Conservation (phyloP, 306 rosid species). For the Nissolia schottii region DNA sequence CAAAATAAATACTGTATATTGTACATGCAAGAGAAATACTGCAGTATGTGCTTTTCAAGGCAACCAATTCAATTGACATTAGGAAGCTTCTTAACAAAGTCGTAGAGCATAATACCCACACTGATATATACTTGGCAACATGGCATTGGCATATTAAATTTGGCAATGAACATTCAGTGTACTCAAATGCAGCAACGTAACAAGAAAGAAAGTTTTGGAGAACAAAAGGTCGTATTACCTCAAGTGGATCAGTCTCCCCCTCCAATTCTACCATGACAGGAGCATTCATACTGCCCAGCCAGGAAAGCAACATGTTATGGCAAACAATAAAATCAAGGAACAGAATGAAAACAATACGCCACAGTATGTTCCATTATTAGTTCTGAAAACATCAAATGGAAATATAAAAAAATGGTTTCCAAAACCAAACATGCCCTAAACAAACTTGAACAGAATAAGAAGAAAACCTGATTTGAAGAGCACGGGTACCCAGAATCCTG, state of each 20-base stretch:
- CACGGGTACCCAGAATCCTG: constrained; percentile 75
- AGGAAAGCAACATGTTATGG: not conserved
- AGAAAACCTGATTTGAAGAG: constrained; percentile 70
- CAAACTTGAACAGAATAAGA: not conserved
- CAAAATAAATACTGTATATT: not conserved
- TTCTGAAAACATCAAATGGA: too few species aligned
- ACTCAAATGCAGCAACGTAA: not conserved
- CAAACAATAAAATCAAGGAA: not conserved
- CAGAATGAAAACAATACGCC: too few species aligned
- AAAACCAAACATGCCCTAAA: not conserved
- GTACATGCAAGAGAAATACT: not conserved
- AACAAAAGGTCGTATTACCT: constrained; percentile 35
- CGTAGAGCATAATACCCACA: not conserved
- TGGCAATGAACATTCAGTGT: not conserved
- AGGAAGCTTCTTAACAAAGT: not conserved
- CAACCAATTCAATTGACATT: not conserved
- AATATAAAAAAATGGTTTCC: not conserved
- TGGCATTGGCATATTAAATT: not conserved
- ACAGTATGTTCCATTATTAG: too few species aligned
- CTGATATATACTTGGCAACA: not conserved
- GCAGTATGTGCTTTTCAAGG: not conserved
- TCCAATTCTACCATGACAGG: constrained; percentile 90
- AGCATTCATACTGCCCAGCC: constrained; percentile 72
- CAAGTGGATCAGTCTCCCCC: constrained; percentile 81
- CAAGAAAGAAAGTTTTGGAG: not conserved